Base-by-base conservation (phyloP, 306 rosid genomes). In the Luffa acutangula region DNA sequence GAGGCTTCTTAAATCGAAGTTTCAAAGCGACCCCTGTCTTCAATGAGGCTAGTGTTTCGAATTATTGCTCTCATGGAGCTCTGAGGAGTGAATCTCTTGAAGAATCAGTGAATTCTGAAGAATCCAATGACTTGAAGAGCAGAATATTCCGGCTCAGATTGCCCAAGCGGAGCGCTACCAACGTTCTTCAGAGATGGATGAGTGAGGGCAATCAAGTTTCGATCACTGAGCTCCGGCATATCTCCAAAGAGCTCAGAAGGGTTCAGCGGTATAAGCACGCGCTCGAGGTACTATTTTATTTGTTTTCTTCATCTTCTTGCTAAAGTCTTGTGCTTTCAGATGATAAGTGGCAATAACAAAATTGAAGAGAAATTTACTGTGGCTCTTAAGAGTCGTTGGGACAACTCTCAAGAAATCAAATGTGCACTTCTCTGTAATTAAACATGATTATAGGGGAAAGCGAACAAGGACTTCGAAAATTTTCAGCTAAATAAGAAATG, bases 181-280 rank as follows among this genome's bases (percentile, higher is more conserved):
- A 85, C 41, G 88, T 91, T 83, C 85, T 95, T 81, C 90, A 90
- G 49, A 92, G 81, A 83, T 95, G 98, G 98, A 82, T 84, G 58
- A 71, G 85, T 5, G 88, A 91, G 88, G 98, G 98, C 51, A 95
- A 92, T 82, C 84, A 65, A 17, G 78, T 91, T 83, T 36, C 89
- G 2, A 67, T 87, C 53, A 80, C 93, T 2, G 89, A 90, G 66
- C 97, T 95, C 37, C 88, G 97, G 57, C 90, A 86, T 69, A 87
- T 95, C 67, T 87, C 97, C 45, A 95, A 85, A 82, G 96, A 95
- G 7, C 98, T 95, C 70, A 84, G 97, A 71, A 88, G 66, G 84
- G 88, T 87, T 81, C 97, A 88, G 77, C 93, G 96, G 85, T 89
- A 82, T 77, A 95, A 95, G 88, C 98, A 95, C 62, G 98, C 98